Evolutionary conservation across 257 asterid species (phyloP).

Genomic region (Misopates orontium): DNA sequence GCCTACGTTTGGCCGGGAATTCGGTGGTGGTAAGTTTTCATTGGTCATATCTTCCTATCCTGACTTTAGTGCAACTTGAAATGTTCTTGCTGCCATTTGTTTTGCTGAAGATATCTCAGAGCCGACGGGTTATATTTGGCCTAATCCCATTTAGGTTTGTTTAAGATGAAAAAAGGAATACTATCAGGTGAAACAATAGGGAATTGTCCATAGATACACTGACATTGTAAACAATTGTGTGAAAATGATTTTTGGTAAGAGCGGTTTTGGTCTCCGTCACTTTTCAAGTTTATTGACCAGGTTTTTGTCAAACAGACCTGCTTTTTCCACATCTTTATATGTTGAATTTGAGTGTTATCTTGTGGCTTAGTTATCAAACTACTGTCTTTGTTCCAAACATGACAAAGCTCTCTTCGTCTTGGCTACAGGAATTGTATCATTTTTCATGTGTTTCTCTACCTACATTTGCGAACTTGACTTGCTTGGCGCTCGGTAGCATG

Average conservation of each 20-base stretch:
- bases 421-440: not conserved
- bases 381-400: not conserved
- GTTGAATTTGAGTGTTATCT: not conserved
- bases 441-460: not conserved
- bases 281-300: not conserved
- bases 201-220: too few species aligned
- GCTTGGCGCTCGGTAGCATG: not conserved
- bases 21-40: not conserved
- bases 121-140: too few species aligned
- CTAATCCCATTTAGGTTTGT: too few species aligned
- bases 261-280: too few species aligned
- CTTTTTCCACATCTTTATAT: not conserved
- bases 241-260: too few species aligned
- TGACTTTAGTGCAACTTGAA: not conserved
- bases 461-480: constrained; percentile 1
- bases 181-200: too few species aligned
- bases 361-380: not conserved
- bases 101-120: not conserved
- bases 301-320: too few species aligned
- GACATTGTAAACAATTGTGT: too few species aligned
- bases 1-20: not conserved
- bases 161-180: too few species aligned
- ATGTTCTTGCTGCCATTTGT: not conserved
- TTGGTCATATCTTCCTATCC: not conserved
- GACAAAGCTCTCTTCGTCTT: not conserved